phyloP scores from a whole-genome alignment of 1,284 basidiomycete species.

The Quambalaria eucalypti region DNA sequence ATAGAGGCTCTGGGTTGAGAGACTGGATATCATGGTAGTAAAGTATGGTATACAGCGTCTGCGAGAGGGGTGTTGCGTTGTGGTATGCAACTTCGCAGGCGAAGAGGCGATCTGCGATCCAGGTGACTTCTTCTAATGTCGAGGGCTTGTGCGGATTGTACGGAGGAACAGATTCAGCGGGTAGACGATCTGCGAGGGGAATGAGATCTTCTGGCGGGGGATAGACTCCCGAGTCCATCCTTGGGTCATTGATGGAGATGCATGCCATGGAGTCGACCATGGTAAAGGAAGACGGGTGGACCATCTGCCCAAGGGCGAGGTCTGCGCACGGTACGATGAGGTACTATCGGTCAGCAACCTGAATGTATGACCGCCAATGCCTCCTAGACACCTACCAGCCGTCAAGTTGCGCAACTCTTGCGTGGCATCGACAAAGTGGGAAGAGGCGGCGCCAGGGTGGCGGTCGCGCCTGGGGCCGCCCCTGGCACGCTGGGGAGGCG shows the following conservation, averaged over 20 bases:
- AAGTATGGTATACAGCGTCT: constrained; percentile 72
- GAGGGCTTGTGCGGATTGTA: constrained; percentile 64
- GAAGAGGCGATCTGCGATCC: constrained; percentile 71
- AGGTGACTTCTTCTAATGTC: constrained; percentile 67
- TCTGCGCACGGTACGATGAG: not conserved
- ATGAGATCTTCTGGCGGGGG: constrained; percentile 21
- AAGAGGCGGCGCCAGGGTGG: not conserved
- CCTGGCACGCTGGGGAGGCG: not conserved
- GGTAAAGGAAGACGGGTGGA: constrained; percentile 64
- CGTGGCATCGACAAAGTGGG: not conserved
- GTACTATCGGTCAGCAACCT: not conserved
- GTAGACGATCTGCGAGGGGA: constrained; percentile 44
- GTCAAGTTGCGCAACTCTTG: not conserved
- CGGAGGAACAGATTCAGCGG: constrained; percentile 10
- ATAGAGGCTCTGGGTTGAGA: constrained; percentile 36
- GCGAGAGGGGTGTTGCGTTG: constrained; percentile 68
- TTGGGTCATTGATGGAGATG: constrained; percentile 78
- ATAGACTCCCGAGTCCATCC: constrained; percentile 72
- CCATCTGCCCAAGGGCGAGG: constrained; percentile 53
- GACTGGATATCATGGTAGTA: constrained; percentile 59
- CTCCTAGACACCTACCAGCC: not conserved
- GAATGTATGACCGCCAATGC: not conserved
- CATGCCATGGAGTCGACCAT: constrained; percentile 81
- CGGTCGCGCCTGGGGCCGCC: not conserved
- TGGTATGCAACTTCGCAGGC: constrained; percentile 85